Conservation (phyloP, 495 filamentous ascomycete species). For the Daldinia loculata region DNA sequence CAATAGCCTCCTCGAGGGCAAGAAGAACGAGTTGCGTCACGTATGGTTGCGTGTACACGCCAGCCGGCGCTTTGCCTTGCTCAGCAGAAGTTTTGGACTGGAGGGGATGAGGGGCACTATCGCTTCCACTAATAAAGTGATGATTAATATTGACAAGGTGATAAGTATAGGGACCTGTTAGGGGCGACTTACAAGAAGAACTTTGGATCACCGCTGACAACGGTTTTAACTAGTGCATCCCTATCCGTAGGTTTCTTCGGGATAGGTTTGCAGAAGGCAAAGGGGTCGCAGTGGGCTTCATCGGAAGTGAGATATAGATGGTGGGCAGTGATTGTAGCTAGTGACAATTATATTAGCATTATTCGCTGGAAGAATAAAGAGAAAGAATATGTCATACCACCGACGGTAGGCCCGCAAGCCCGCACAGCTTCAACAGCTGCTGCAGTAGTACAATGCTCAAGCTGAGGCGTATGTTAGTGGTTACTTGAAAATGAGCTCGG, state of each 20-base stretch:
- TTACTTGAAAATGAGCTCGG: slow-evolving; percentile 45
- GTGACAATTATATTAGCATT: slow-evolving; percentile 2
- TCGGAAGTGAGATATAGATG: slow-evolving; percentile 83
- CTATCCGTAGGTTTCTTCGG: slow-evolving; percentile 79
- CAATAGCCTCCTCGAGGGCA: slow-evolving; percentile 74
- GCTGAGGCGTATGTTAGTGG: slow-evolving; percentile 33
- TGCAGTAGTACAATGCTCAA: slow-evolving; percentile 84
- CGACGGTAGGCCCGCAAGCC: slow-evolving; percentile 77
- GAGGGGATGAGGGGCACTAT: slow-evolving; percentile 81
- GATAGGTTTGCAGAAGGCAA: slow-evolving; percentile 88
- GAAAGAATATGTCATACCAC: slow-evolving; percentile 63
- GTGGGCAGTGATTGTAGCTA: slow-evolving; percentile 66
- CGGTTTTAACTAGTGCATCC: slow-evolving; percentile 74
- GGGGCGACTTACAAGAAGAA: slow-evolving; percentile 75
- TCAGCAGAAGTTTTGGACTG: slow-evolving; percentile 73
- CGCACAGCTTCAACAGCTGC: slow-evolving; percentile 82
- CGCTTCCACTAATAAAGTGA: slow-evolving; percentile 53
- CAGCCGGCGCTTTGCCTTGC: slow-evolving; percentile 66
- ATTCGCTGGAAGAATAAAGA: background rate
- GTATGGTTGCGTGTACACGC: slow-evolving; percentile 91
- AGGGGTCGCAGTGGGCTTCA: slow-evolving; percentile 75
- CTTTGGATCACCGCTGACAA: slow-evolving; percentile 71
- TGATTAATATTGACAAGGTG: background rate
- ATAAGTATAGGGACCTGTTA: slow-evolving; percentile 23
- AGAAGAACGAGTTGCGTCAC: slow-evolving; percentile 77